A percentile compares a stretch with the other conserved stretches of the same genome.
Conservation (phyloP, 1,284 basidiomycete species). For the Gyrodon tennesseensis region DNA sequence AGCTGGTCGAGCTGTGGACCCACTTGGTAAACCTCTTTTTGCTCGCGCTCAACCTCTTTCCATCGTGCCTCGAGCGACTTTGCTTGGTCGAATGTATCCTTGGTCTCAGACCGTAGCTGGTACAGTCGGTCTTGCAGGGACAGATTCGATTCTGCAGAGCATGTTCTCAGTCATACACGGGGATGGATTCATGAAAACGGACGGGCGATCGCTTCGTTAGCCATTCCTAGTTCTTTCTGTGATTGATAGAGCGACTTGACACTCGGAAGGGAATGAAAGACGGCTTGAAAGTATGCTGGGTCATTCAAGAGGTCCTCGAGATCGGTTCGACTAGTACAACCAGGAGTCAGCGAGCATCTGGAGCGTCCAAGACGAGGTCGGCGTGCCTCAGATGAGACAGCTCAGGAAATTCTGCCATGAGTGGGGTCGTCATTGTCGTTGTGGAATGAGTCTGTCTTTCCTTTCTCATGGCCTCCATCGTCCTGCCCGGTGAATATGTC, state of each 20-base stretch:
- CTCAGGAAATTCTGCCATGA: slow-evolving; percentile 69
- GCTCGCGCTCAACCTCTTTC: slow-evolving; percentile 83
- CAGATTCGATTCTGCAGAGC: slow-evolving; percentile 61
- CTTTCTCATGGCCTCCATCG: slow-evolving; percentile 51
- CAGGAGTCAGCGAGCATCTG: slow-evolving; percentile 19
- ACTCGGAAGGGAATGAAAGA: slow-evolving; percentile 73
- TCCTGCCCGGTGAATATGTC: slow-evolving; percentile 69
- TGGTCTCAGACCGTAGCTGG: slow-evolving; percentile 72
- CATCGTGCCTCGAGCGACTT: slow-evolving; percentile 76
- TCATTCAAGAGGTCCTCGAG: slow-evolving; percentile 85
- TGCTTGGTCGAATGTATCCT: slow-evolving; percentile 82
- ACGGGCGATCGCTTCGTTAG: slow-evolving; percentile 85
- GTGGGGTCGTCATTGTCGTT: slow-evolving; percentile 42
- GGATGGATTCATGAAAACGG: slow-evolving; percentile 41
- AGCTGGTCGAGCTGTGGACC: slow-evolving; percentile 29
- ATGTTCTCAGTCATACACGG: slow-evolving; percentile 18
- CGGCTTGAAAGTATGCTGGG: slow-evolving; percentile 80
- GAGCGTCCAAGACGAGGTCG: slow-evolving; percentile 16
- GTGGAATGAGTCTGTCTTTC: slow-evolving; percentile 17
- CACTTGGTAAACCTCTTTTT: slow-evolving; percentile 85
- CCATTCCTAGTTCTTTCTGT: slow-evolving; percentile 73
- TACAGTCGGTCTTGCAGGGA: slow-evolving; percentile 72
- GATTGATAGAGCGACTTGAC: slow-evolving; percentile 74
- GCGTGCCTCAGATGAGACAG: slow-evolving; percentile 67
- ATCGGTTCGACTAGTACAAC: slow-evolving; percentile 65